Conservation (phyloP, 176 grass and related monocot genomes). For the Triticum aestivum region DNA sequence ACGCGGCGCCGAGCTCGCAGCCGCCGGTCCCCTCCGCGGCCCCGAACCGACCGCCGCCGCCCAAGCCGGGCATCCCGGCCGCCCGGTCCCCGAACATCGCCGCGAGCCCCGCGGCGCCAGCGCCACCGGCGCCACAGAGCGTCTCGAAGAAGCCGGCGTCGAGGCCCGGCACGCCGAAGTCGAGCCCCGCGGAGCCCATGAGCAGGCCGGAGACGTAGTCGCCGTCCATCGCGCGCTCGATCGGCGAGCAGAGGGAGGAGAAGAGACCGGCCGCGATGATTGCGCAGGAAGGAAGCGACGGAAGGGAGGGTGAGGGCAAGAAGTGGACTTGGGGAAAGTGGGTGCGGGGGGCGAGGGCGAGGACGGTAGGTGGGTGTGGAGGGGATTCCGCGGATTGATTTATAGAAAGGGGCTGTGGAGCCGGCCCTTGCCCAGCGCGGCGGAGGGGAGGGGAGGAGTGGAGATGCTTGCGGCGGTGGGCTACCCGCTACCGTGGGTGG, state of each 20-base stretch:
- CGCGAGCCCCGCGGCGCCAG: neutral
- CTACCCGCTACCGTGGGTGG: neutral
- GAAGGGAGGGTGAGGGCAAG: neutral
- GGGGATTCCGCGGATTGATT: constrained; percentile 22
- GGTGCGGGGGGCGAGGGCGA: neutral
- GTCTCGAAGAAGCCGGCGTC: constrained; percentile 54
- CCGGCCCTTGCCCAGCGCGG: constrained; percentile 18
- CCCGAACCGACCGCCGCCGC: neutral
- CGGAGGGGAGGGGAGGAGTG: neutral
- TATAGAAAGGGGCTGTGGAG: constrained; percentile 28
- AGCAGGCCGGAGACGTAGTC: constrained; percentile 46
- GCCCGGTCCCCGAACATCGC: constrained; percentile 43
- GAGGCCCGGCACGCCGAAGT: constrained; percentile 27
- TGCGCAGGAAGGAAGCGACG: constrained; percentile 36
- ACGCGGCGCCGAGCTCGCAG: constrained; percentile 24
- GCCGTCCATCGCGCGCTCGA: constrained; percentile 25
- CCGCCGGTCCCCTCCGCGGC: neutral
- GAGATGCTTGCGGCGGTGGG: constrained; percentile 35
- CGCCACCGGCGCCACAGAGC: constrained; percentile 30
- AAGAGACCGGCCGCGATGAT: constrained; percentile 12
- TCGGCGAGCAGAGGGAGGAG: neutral
- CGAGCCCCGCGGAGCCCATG: constrained; percentile 32
- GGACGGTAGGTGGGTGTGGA: constrained; percentile 20
- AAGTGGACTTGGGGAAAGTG: constrained; percentile 22
- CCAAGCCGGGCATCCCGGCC: constrained; percentile 26